These are phyloP conservation scores for Gloeostereum incarnatum DNA, from an alignment of 768 basidiomycete genomes.

Conservation along the genomic window DNA sequence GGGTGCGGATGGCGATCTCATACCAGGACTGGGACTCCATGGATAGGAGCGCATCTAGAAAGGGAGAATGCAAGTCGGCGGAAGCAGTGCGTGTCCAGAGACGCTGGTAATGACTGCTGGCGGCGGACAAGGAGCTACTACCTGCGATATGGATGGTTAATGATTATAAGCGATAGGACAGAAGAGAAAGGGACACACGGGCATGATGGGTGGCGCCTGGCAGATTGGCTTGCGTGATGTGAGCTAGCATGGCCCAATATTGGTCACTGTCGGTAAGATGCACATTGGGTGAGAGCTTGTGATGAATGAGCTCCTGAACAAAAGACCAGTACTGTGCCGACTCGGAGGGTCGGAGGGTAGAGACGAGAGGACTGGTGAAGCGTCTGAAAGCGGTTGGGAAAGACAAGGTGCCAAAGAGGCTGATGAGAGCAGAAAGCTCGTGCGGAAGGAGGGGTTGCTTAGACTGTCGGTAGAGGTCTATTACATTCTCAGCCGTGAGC, in stretches of 20 bases:
- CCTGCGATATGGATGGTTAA: too few species aligned
- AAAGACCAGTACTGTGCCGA: constrained; percentile 37
- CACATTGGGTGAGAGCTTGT: constrained; percentile 29
- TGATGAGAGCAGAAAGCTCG: constrained; percentile 33
- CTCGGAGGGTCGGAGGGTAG: constrained; percentile 12
- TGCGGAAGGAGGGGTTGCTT: too few species aligned
- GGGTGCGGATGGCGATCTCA: constrained; percentile 19
- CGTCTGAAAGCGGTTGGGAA: constrained; percentile 14
- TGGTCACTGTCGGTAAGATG: constrained; percentile 33
- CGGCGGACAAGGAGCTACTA: constrained; percentile 18
- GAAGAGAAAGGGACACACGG: too few species aligned
- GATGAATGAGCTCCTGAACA: constrained; percentile 30
- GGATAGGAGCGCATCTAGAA: constrained; percentile 29
- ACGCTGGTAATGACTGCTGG: constrained; percentile 28
- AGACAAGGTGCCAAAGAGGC: constrained; percentile 43
- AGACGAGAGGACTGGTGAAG: constrained; percentile 18
- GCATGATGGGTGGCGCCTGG: too few species aligned
- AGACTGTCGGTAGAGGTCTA: constrained; percentile 27
- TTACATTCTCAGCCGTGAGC: constrained; percentile 20
- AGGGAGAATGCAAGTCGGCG: constrained; percentile 37
- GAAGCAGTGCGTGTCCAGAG: constrained; percentile 26
- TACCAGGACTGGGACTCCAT: constrained; percentile 16
- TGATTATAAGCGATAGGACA: too few species aligned
- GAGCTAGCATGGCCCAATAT: constrained; percentile 54
- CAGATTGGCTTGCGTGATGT: constrained; percentile 26